Percentiles rank a stretch among this genome's conserved stretches.
Conservation (phyloP, 83 land plant genomes). For the Diphasiastrum complanatum region DNA sequence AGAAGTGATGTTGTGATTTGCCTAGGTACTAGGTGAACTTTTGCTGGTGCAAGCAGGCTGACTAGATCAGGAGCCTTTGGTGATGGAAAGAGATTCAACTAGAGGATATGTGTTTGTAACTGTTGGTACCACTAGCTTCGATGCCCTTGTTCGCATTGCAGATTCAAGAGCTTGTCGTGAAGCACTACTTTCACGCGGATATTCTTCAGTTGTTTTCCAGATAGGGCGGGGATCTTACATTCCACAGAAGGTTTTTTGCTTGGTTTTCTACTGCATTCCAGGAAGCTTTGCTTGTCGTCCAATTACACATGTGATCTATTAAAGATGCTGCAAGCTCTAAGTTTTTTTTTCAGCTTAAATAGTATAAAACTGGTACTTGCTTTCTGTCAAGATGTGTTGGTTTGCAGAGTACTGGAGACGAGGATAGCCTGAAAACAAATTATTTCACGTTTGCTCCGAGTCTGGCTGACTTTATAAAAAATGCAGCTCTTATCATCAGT, state of each 20-base stretch:
- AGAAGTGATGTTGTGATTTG: too few relatives aligned
- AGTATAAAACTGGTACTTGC: neutral
- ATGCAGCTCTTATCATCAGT: slow-evolving; percentile 82
- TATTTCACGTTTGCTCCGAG: slow-evolving; percentile 77
- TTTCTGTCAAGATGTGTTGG: slow-evolving; percentile 2
- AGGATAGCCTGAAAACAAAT: slow-evolving; percentile 53
- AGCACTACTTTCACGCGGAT: slow-evolving; percentile 47
- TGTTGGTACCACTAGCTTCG: slow-evolving; percentile 87
- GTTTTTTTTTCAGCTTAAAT: neutral
- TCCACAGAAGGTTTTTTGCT: slow-evolving; percentile 50
- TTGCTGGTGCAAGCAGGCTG: too few relatives aligned
- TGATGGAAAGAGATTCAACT: too few relatives aligned
- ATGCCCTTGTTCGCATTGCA: slow-evolving; percentile 63
- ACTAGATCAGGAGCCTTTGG: too few relatives aligned
- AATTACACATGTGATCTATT: neutral
- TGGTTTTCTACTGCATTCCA: slow-evolving; percentile 4
- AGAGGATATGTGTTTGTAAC: slow-evolving; percentile 76
- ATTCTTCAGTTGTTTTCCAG: slow-evolving; percentile 75
- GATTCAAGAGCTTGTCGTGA: slow-evolving; percentile 45
- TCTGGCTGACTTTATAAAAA: slow-evolving; percentile 51
- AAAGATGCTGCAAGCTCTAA: neutral
- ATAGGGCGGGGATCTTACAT: slow-evolving; percentile 74
- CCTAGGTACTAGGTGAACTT: too few relatives aligned
- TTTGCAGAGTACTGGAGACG: slow-evolving; percentile 48
- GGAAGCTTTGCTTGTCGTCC: neutral